Evolutionary conservation across 208 protist species (phyloP), one percentile per base, ranked within the genome.

Genomic region (Acanthamoeba triangularis): DNA sequence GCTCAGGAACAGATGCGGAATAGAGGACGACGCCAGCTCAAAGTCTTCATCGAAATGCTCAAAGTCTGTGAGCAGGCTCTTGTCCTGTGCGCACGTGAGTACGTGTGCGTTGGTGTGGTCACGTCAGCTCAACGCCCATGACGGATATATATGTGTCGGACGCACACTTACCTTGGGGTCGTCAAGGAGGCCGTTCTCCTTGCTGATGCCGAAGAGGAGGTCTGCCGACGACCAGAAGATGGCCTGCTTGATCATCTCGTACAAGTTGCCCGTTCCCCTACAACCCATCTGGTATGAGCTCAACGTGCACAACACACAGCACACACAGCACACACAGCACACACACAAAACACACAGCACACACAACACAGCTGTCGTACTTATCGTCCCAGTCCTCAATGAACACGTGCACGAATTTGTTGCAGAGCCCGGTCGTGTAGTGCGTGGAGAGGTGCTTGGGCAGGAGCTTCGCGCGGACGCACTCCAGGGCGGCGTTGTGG

Each of bases 11-110:
- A 90, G 49, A 28, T 90, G 84, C 8, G 84, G 84, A 14, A 90
- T 41, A 2, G 56, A 61, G 14, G 84, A 90, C 33, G 56, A 72
- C n/a, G 84, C 84, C n/a, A 90, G 25, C 54, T 90, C 84, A 37
- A 90, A 90, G n/a, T 90, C 84, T 49, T 90, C 84, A 25, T 90
- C 84, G 25, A 90, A 90, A n/a, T 90, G 84, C 13, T 61, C 59
- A 65, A 90, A 90, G 18, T 56, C 41, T 10, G 84, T 16, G 33
- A 90, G 84, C 49, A 90, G 74, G 16, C 74, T 52, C 74, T 82
- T 82, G 74, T 30, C 74, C 74, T 82, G 44, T 11, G 20, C 74
- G 33, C 10, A n/a, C 20, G 37, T 20, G 33, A 11, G 41, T 25
- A 8, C 54, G 54, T 59, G 54, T 59, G 54, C 54, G 10, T 14